phyloP scores from a whole-genome alignment of 1,284 basidiomycete species.

The Naganishia cerealis region DNA sequence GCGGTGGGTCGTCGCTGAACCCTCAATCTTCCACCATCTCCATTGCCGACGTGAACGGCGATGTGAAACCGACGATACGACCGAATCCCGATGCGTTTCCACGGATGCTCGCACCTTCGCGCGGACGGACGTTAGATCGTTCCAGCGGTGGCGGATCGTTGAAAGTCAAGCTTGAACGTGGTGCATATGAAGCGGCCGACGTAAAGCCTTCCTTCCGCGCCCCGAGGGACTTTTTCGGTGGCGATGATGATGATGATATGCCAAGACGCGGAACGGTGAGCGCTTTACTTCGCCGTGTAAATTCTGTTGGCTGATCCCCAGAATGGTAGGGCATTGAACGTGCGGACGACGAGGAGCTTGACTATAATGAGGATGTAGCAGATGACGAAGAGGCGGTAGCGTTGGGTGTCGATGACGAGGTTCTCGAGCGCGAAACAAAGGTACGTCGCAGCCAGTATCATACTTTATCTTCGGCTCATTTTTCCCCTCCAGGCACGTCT shows the following conservation, averaged over 20 bases:
- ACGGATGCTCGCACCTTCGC: slow-evolving; percentile 17
- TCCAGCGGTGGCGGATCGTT: slow-evolving; percentile 2
- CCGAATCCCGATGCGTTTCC: slow-evolving; percentile 32
- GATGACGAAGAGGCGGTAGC: slow-evolving; percentile 31
- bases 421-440: slow-evolving; percentile 34
- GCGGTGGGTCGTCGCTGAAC: neutral
- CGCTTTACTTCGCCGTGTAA: neutral
- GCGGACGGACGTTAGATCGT: slow-evolving; percentile 14
- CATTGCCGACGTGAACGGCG: neutral
- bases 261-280: slow-evolving; percentile 28
- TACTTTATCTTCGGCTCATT: neutral
- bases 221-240: slow-evolving; percentile 22
- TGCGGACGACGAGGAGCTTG: slow-evolving; percentile 46
- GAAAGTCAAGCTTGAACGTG: slow-evolving; percentile 19
- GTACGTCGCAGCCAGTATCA: slow-evolving; percentile 1
- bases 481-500: slow-evolving; percentile 8
- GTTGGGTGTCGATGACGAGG: slow-evolving; percentile 24
- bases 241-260: slow-evolving; percentile 25
- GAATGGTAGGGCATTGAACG: slow-evolving; percentile 34
- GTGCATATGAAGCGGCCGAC: slow-evolving; percentile 14
- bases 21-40: neutral
- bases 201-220: slow-evolving; percentile 9
- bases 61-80: slow-evolving; percentile 19
- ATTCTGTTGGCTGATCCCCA: neutral
- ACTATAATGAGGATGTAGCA: slow-evolving; percentile 25